A percentile compares a stretch with the other conserved stretches of the same genome.
Evolutionary conservation across 306 rosid genomes (phyloP).

Genomic region (Quillaja saponaria): DNA sequence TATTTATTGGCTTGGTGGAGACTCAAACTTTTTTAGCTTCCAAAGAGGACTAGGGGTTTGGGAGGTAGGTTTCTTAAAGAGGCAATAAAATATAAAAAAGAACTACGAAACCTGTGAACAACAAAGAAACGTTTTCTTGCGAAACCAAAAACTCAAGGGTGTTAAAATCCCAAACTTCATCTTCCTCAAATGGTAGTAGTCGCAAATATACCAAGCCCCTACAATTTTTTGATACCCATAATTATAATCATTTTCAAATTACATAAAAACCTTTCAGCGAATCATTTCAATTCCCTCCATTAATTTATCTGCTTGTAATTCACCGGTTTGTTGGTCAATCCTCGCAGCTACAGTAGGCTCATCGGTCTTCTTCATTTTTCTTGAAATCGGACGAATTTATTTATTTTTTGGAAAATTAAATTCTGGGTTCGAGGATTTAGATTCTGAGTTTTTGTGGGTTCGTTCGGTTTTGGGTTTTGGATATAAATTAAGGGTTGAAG

Average conservation of each 20-base stretch:
- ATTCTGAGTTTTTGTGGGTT: constrained; percentile 14
- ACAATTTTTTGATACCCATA: not conserved
- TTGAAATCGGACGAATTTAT: constrained; percentile 14
- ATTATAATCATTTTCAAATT: not conserved
- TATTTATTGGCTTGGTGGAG: too few relatives aligned
- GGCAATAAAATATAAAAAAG: too few relatives aligned
- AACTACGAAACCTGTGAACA: constrained; percentile 8
- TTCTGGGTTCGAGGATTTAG: constrained; percentile 5
- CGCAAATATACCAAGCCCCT: not conserved
- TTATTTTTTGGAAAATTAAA: constrained; percentile 12
- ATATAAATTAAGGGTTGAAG: not conserved
- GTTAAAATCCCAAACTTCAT: constrained; percentile 2
- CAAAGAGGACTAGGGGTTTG: too few relatives aligned
- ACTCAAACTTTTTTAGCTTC: too few relatives aligned
- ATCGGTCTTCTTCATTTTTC: not conserved
- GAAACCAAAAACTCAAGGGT: not conserved
- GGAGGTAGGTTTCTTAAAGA: too few relatives aligned
- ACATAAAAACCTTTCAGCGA: not conserved
- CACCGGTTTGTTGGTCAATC: not conserved
- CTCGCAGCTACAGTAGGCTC: not conserved
- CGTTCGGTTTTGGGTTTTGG: constrained; percentile 14
- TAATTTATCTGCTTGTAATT: not conserved
- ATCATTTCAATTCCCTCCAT: constrained; percentile 4
- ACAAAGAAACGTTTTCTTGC: constrained; percentile 1
- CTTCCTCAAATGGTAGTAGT: constrained; percentile 7